Evolutionary conservation across 192 early-diverging fungal species (phyloP).

Genomic region (Coemansia guatemalensis): DNA sequence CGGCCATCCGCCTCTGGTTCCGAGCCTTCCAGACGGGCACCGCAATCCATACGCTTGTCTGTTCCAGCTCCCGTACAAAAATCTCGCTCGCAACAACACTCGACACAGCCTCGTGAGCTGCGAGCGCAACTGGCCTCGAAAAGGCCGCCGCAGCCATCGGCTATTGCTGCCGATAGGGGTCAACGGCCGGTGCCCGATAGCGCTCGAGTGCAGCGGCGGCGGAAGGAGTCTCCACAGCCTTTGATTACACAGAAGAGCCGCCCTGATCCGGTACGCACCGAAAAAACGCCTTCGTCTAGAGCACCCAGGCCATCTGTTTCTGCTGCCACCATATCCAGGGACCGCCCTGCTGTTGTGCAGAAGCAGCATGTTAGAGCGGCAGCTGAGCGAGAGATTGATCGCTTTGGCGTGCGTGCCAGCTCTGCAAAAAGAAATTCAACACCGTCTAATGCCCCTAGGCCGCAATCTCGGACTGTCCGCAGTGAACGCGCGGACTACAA

Average conservation of each 20-base stretch:
- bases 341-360: background rate
- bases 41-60: background rate
- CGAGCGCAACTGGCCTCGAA: background rate
- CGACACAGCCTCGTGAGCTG: background rate
- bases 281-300: background rate
- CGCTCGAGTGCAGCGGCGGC: too few relatives aligned
- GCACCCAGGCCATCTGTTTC: slow-evolving; percentile 4
- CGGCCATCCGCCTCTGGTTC: background rate
- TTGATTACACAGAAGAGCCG: background rate
- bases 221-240: background rate
- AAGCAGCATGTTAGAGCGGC: slow-evolving; percentile 11
- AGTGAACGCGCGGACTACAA: background rate
- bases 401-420: slow-evolving; percentile 36
- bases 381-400: slow-evolving; percentile 44
- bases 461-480: background rate
- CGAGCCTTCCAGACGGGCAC: background rate
- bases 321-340: background rate
- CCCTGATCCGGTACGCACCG: background rate
- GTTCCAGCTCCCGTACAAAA: background rate
- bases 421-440: background rate
- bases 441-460: background rate
- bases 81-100: background rate
- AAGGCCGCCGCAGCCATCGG: background rate
- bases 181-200: background rate
- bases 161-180: background rate